Base-by-base conservation (phyloP, 2,329 filamentous ascomycete genomes). In the Sarocladium kiliense region DNA sequence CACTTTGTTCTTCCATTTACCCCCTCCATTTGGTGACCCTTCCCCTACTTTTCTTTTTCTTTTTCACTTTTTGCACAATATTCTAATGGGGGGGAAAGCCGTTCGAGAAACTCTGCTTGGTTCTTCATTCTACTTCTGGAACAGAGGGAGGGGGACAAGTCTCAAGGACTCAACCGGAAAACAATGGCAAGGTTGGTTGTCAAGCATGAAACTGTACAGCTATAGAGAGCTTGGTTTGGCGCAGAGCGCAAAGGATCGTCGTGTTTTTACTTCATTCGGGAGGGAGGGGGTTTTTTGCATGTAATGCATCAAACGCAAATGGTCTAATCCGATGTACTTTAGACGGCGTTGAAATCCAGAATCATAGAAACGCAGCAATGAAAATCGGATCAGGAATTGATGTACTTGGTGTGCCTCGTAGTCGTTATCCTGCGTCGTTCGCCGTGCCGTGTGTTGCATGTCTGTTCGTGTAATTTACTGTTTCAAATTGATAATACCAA, bases 341-440 rank as follows among this genome's bases (percentile, higher is more conserved):
- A 73, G 70, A 72, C 63, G 68, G 70, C 68, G 68, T 69, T 70
- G 61, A 47, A 55, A 47, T 42, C 53, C 34, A 56, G 42, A 63
- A 63, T 61, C 62, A 71, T 70, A 73, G 69, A 72, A 64, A 70
- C 65, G 68, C 69, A 68, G 65, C 68, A 68, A 72, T 64, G 70
- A 69, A 69, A 66, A 60, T 39, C 18, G 54, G 19, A 51, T 21
- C 11, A 36, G n/a, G 47, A 36, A 49, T 5, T 30, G 12, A n/a
- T 49, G 25, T 30, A 10, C 21, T 16, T n/a, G 23, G n/a, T n/a
- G n/a, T n/a, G n/a, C n/a, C n/a, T n/a, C n/a, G n/a, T n/a, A n/a
- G n/a, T n/a, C n/a, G n/a, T n/a, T n/a, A n/a, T n/a, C n/a, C n/a
- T n/a, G n/a, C n/a, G n/a, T n/a, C n/a, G n/a, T n/a, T n/a, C n/a